These are phyloP conservation scores for Eucalyptus curtisii DNA, from an alignment of 345 rosid genomes.

Conservation along the genomic window DNA sequence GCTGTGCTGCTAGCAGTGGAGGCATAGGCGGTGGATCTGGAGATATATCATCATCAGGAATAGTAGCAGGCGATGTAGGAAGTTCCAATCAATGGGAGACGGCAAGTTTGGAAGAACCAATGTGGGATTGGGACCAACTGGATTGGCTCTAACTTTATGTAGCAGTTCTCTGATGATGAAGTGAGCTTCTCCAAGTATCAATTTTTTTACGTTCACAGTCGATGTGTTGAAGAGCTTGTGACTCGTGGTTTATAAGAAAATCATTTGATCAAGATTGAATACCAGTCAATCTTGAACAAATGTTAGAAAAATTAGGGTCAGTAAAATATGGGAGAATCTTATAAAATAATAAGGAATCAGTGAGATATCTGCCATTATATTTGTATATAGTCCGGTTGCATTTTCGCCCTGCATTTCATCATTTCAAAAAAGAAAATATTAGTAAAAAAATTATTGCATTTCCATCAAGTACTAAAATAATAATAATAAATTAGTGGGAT, in stretches of 20 bases:
- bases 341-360: not conserved
- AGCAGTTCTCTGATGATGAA: not conserved
- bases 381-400: not conserved
- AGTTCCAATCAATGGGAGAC: not conserved
- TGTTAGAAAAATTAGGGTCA: not conserved
- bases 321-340: not conserved
- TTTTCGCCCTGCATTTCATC: not conserved
- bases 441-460: not conserved
- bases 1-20: not conserved
- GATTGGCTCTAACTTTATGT: not conserved
- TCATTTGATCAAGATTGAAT: not conserved
- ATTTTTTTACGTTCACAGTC: not conserved
- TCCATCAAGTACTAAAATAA: too few relatives aligned
- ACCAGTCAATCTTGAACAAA: not conserved
- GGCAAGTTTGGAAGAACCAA: not conserved
- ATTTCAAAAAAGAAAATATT: too few relatives aligned
- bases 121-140: not conserved
- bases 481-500: not conserved
- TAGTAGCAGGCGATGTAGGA: not conserved
- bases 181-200: not conserved
- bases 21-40: not conserved
- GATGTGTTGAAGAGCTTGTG: not conserved
- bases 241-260: not conserved
- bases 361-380: not conserved
- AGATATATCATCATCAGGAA: not conserved